Evolutionary conservation across 1,284 basidiomycete species (phyloP).

Genomic region (Ceratobasidium sp.): DNA sequence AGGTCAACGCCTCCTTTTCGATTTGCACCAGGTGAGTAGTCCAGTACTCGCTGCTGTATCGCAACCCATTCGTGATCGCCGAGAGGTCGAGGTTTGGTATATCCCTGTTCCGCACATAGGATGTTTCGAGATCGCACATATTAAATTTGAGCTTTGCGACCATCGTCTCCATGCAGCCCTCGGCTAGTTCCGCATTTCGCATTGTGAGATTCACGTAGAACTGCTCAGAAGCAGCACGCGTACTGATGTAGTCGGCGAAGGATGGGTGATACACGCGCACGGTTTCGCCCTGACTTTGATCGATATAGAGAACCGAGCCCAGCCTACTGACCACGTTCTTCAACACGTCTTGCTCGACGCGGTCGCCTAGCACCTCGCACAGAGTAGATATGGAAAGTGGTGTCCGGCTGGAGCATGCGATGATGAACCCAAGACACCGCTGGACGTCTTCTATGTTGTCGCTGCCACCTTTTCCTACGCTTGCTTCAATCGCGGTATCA

Average conservation of each 20-base stretch:
- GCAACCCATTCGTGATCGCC: neutral
- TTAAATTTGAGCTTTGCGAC: slow-evolving; percentile 7
- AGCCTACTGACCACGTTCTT: slow-evolving; percentile 11
- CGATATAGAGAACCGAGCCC: slow-evolving; percentile 19
- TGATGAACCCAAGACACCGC: slow-evolving; percentile 8
- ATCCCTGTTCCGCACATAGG: slow-evolving; percentile 19
- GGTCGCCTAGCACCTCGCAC: slow-evolving; percentile 1
- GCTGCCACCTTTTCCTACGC: neutral
- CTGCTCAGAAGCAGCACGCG: neutral
- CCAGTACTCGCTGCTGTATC: slow-evolving; percentile 35
- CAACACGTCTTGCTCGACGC: neutral
- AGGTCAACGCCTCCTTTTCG: neutral
- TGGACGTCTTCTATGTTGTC: neutral
- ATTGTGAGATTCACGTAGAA: neutral
- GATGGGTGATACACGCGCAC: slow-evolving; percentile 41
- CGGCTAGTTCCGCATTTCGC: slow-evolving; percentile 11
- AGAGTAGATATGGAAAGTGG: slow-evolving; percentile 1
- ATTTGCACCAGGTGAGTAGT: slow-evolving; percentile 21
- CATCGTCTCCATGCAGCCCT: slow-evolving; percentile 14
- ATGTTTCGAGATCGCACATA: slow-evolving; percentile 11
- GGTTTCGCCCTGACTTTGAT: neutral
- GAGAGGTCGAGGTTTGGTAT: slow-evolving; percentile 6
- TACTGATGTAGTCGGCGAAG: slow-evolving; percentile 35
- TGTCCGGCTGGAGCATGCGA: neutral
- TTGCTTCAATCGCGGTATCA: slow-evolving; percentile 1